Conservation (phyloP, 2,329 filamentous ascomycete species). For the Truncatella angustata region DNA sequence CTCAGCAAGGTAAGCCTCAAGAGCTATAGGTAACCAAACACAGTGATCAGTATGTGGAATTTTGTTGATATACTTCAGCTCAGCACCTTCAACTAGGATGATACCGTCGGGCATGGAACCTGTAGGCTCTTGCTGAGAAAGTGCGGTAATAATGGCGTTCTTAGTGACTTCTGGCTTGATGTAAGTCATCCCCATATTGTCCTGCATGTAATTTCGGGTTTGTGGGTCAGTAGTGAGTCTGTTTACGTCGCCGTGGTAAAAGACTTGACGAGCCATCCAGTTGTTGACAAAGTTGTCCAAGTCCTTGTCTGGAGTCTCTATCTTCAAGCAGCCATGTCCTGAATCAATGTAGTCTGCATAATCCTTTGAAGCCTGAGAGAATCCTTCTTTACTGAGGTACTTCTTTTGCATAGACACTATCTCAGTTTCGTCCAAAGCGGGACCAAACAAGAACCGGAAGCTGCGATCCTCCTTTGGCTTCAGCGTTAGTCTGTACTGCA, state of each 20-base stretch:
- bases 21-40: constrained; percentile 54
- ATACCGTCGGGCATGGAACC: constrained; percentile 61
- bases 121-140: constrained; percentile 51
- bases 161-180: constrained; percentile 50
- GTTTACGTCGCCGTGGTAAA: constrained; percentile 59
- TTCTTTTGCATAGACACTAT: constrained; percentile 41
- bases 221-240: constrained; percentile 57
- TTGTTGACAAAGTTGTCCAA: constrained; percentile 59
- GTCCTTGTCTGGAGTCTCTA: constrained; percentile 53
- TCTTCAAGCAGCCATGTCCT: constrained; percentile 48
- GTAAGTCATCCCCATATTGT: constrained; percentile 61
- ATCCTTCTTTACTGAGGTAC: constrained; percentile 49
- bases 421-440: constrained; percentile 51
- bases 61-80: constrained; percentile 61
- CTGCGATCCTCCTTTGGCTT: constrained; percentile 37
- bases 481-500: constrained; percentile 48
- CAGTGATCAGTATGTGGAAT: constrained; percentile 60
- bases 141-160: constrained; percentile 44
- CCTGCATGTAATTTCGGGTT: constrained; percentile 58
- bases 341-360: constrained; percentile 50
- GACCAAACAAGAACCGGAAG: constrained; percentile 55
- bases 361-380: constrained; percentile 41
- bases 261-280: constrained; percentile 56
- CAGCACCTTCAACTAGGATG: constrained; percentile 49
- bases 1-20: constrained; percentile 54